Conservation (phyloP, 75 land plant genomes). For the Picea sitchensis region DNA sequence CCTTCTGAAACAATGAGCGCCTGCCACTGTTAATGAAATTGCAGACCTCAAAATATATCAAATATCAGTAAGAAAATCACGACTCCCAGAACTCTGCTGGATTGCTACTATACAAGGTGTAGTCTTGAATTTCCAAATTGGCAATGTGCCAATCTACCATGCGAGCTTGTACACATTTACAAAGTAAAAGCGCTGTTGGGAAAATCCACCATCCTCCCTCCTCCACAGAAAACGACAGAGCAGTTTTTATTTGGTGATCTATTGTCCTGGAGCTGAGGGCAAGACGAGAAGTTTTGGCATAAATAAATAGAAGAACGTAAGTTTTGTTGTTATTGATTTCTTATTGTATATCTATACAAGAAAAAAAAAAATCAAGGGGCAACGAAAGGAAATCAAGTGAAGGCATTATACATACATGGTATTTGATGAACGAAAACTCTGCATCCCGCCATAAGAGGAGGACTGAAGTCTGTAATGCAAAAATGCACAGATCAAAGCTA, state of each 20-base stretch:
- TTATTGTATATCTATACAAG: not conserved
- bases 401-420: not conserved
- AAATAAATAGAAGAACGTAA: not conserved
- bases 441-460: conserved; percentile 1
- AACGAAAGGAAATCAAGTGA: not conserved
- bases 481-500: conserved; percentile 67
- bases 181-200: conserved; percentile 57
- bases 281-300: not conserved
- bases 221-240: conserved; percentile 27
- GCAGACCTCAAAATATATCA: too few species aligned
- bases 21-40: too few species aligned
- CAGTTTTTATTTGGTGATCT: conserved; percentile 4
- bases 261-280: not conserved
- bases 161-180: conserved; percentile 75
- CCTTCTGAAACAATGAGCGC: too few species aligned
- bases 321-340: not conserved
- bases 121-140: conserved; percentile 81
- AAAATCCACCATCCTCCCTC: conserved; percentile 89
- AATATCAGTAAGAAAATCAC: conserved; percentile 12
- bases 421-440: not conserved
- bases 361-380: not conserved
- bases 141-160: conserved; percentile 89
- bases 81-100: conserved; percentile 81
- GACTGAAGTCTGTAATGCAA: conserved; percentile 43
- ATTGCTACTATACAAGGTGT: conserved; percentile 64